These are phyloP conservation scores for Tetracladium setigerum DNA, from an alignment of 495 filamentous ascomycete genomes.

Conservation along the genomic window DNA sequence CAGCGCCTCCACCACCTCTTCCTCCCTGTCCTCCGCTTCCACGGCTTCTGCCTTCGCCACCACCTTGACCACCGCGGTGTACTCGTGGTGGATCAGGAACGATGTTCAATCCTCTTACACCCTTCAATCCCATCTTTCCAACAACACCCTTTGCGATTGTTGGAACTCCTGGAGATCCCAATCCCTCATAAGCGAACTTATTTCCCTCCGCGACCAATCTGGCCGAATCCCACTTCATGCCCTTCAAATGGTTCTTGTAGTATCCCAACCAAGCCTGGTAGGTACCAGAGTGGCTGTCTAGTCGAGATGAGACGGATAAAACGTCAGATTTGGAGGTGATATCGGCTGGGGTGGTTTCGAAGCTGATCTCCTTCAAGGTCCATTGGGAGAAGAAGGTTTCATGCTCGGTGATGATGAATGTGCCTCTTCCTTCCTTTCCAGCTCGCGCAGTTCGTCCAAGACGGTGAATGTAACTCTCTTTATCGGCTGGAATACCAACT, in stretches of 20 bases:
- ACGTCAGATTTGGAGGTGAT: conserved; percentile 21
- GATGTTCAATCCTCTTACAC: conserved; percentile 29
- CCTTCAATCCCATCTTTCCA: conserved; percentile 48
- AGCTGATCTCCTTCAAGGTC: conserved; percentile 28
- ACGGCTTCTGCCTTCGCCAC: conserved; percentile 14
- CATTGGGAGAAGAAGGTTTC: conserved; percentile 52
- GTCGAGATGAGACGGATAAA: conserved; percentile 9
- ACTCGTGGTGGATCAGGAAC: conserved; percentile 21
- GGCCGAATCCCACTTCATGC: conserved; percentile 28
- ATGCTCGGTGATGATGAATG: conserved; percentile 51
- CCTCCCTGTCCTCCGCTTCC: background rate
- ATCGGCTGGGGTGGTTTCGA: conserved; percentile 24
- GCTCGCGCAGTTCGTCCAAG: conserved; percentile 66
- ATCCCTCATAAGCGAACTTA: conserved; percentile 30
- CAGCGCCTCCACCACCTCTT: background rate
- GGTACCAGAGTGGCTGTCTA: conserved; percentile 22
- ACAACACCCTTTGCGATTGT: conserved; percentile 33
- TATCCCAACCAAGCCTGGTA: conserved; percentile 39
- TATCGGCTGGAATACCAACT: conserved; percentile 50
- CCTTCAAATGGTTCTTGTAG: conserved; percentile 41
- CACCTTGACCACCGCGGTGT: background rate
- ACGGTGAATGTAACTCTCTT: conserved; percentile 67
- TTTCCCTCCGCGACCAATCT: conserved; percentile 38
- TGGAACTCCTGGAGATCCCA: conserved; percentile 38
- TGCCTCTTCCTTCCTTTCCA: conserved; percentile 58